These are phyloP conservation scores for Puccinia coronata DNA, from an alignment of 1,284 basidiomycete genomes.

Conservation along the genomic window DNA sequence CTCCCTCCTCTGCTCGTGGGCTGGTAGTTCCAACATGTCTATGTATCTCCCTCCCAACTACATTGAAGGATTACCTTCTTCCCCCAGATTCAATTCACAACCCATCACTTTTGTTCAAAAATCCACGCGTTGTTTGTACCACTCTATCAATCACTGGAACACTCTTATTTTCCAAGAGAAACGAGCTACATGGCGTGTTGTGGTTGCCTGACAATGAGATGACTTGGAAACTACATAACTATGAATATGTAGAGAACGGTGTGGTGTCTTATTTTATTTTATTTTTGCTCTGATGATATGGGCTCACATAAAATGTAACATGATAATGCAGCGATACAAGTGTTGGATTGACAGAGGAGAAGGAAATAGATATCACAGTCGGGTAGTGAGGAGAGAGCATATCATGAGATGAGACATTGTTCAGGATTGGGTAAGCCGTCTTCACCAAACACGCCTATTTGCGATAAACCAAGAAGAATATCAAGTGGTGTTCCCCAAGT, in stretches of 20 bases:
- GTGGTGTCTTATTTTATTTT: too few relatives aligned
- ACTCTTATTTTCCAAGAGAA: too few relatives aligned
- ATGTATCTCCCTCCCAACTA: neutral
- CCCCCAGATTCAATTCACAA: too few relatives aligned
- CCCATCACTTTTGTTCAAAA: neutral
- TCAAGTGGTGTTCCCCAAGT: neutral
- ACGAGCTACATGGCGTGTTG: too few relatives aligned
- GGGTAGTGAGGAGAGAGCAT: neutral
- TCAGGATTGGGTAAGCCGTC: constrained; percentile 46
- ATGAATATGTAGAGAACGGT: too few relatives aligned
- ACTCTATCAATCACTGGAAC: too few relatives aligned
- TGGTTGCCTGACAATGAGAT: too few relatives aligned
- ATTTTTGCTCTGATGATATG: too few relatives aligned
- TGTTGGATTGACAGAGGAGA: neutral
- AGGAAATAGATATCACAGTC: neutral
- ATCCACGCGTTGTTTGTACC: too few relatives aligned
- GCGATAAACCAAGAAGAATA: neutral
- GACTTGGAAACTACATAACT: too few relatives aligned
- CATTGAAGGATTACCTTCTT: neutral
- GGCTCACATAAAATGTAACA: too few relatives aligned
- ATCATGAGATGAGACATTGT: constrained; percentile 35
- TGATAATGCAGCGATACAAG: too few relatives aligned
- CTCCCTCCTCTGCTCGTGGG: constrained; percentile 24
- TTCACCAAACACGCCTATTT: constrained; percentile 38
- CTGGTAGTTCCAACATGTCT: constrained; percentile 45